These are phyloP conservation scores for Hypoxylon perforatum DNA, from an alignment of 495 filamentous ascomycete species.

Conservation along the genomic window DNA sequence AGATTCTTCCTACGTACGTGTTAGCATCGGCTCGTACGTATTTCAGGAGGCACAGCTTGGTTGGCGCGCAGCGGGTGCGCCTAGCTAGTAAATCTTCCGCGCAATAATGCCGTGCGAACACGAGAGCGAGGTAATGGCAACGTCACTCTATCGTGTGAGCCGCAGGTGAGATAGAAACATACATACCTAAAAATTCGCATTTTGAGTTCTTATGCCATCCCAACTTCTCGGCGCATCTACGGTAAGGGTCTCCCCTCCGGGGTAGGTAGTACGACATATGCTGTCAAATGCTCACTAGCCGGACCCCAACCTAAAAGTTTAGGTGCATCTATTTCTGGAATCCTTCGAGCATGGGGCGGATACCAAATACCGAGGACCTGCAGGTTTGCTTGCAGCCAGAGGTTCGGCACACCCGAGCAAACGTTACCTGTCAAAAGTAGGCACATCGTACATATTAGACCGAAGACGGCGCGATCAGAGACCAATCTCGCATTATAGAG, in stretches of 20 bases:
- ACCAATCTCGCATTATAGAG: slow-evolving; percentile 17
- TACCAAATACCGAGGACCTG: slow-evolving; percentile 34
- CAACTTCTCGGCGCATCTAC: background rate
- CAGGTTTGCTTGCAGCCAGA: background rate
- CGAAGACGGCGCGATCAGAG: slow-evolving; percentile 1
- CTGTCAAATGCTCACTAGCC: background rate
- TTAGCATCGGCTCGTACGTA: slow-evolving; percentile 4
- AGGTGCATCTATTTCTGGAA: slow-evolving; percentile 37
- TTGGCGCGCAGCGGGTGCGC: background rate
- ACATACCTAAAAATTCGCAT: too few relatives aligned
- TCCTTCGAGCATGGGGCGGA: slow-evolving; percentile 2
- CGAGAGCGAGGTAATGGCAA: background rate
- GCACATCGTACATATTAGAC: slow-evolving; percentile 1
- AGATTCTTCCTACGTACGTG: slow-evolving; percentile 1
- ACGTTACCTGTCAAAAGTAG: slow-evolving; percentile 19
- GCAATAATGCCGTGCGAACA: too few relatives aligned
- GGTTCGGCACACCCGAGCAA: slow-evolving; percentile 30
- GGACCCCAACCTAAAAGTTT: slow-evolving; percentile 10
- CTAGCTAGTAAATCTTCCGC: background rate
- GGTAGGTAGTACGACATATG: background rate
- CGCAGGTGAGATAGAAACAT: too few relatives aligned
- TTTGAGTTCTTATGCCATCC: too few relatives aligned
- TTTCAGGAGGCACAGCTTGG: slow-evolving; percentile 9
- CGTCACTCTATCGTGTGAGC: background rate
- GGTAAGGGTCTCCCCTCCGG: background rate